Conservation (phyloP, 1,284 basidiomycete genomes). For the Fomitiporia mediterranea region DNA sequence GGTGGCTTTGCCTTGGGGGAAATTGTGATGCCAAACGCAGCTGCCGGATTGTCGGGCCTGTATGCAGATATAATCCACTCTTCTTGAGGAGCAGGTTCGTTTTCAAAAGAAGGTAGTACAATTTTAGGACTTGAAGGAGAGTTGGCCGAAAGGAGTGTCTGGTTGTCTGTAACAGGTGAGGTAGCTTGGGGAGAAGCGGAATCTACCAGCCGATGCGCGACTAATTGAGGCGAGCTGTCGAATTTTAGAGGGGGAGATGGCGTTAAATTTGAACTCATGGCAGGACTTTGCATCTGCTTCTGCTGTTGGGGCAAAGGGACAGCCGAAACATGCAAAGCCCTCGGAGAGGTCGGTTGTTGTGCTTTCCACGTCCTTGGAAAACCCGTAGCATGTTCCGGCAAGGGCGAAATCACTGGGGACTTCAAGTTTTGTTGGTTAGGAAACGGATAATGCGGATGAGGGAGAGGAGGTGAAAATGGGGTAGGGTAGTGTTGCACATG, state of each 20-base stretch:
- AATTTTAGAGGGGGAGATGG: background rate
- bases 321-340: background rate
- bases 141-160: background rate
- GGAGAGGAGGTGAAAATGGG: conserved; percentile 8
- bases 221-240: background rate
- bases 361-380: background rate
- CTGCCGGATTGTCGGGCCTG: conserved; percentile 17
- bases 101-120: conserved; percentile 5
- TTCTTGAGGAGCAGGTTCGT: conserved; percentile 15
- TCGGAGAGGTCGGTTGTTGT: conserved; percentile 2
- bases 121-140: conserved; percentile 2
- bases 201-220: background rate
- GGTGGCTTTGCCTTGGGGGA: conserved; percentile 19
- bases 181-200: background rate
- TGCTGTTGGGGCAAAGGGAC: conserved; percentile 1
- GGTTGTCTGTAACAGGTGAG: background rate
- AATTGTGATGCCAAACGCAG: conserved; percentile 19
- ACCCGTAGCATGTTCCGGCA: background rate
- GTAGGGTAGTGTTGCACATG: conserved; percentile 13
- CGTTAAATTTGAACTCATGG: background rate
- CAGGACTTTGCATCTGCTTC: background rate
- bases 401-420: conserved; percentile 6
- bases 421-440: conserved; percentile 10
- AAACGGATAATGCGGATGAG: background rate
- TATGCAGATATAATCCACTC: conserved; percentile 18